Evolutionary conservation across 257 asterid species (phyloP), one percentile per base, ranked within the genome.

Genomic region (Forsythia viridissima): DNA sequence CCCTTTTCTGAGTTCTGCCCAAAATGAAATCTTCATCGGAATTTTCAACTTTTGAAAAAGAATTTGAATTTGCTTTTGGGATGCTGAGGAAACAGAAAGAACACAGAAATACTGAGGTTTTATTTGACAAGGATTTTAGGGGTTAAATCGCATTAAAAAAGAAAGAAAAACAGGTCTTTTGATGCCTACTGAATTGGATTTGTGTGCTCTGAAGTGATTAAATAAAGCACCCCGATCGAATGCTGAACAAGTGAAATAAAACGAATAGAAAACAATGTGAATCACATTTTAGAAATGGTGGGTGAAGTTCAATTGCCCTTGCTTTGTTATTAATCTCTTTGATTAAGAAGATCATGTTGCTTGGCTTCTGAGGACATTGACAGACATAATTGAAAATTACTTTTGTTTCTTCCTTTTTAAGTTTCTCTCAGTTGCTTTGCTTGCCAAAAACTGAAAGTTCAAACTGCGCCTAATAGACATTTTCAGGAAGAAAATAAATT

Each of bases 401-500:
- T 15, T 46, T 46, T 67, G 42, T 39, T 55, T 34, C 46, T 16
- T 68, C 40, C 48, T 68, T n/a, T 36, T 38, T 68, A 71, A 15
- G 34, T 20, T 24, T 43, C n/a, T 63, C 37, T 20, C 34, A 13
- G 51, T 68, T 44, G 30, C 38, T 76, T 71, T 43, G 72, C 43
- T 76, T 42, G 41, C 46, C 39, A 15, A 67, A 16, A 8, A 72
- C 37, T 66, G 71, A 74, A 74, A 67, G 57, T 51, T 77, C 43
- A 67, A 24, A 73, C 70, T 30, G 46, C 21, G 42, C 42, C 55
- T 13, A 67, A 68, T 74, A 20, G 71, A 51, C 63, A 51, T 61
- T 34, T 67, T 30, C 61, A 46, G 52, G 67, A 40, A 76, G 75
- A 76, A 71, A 5, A 71, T 42, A 74, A 12, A 15, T 2, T 65